Evolutionary conservation across 495 filamentous ascomycete genomes (phyloP), one percentile per base, ranked within the genome.

Genomic region (Penicillium maclennaniae): DNA sequence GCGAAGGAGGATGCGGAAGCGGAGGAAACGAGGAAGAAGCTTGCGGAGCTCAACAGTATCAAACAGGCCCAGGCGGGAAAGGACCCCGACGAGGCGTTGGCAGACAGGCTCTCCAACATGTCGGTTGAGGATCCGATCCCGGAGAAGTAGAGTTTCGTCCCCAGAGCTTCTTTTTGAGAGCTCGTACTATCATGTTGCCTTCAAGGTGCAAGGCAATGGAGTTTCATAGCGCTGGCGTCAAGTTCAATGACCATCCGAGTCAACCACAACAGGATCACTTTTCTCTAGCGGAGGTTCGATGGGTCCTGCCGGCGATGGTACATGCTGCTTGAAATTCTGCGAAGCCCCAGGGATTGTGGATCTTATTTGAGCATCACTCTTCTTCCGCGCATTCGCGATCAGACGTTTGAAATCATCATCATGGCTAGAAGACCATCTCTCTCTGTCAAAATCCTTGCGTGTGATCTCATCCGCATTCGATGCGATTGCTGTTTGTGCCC

Each of bases 391-490:
- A 57, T 82, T 82, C 4, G 83, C 84, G 47, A 96, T 89, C 45
- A 96, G 63, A 27, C 81, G 74, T 42, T 83, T 81, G 64, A 95
- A 98, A 10, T 91, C 85, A 28, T 65, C 67, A 19, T 81, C 81
- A 72, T 98, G 85, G 47, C 71, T 85, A 15, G 69, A 69, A 26
- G 85, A 85, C 89, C 92, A 97, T 1, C 79, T 85, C 0, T 76
- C 75, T 5, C 82, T 83, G 70, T 97, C 86, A 58, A 95, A 97
- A 43, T 92, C 85, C 62, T 93, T 96, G 51, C 80, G 79, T 75
- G 88, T 89, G 20, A 88, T 72, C 0, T 69, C 61, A 44, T 66
- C 74, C 16, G 38, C 38, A 40, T 59, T 56, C 10, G 58, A 45
- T 9, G 60, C 62, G 26, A 54, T 49, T n/a, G 62, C 51, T 7